Percentiles rank a stretch among this genome's conserved stretches.
Evolutionary conservation across 192 early-diverging fungal species (phyloP).

Genomic region (Backusella australiensis): DNA sequence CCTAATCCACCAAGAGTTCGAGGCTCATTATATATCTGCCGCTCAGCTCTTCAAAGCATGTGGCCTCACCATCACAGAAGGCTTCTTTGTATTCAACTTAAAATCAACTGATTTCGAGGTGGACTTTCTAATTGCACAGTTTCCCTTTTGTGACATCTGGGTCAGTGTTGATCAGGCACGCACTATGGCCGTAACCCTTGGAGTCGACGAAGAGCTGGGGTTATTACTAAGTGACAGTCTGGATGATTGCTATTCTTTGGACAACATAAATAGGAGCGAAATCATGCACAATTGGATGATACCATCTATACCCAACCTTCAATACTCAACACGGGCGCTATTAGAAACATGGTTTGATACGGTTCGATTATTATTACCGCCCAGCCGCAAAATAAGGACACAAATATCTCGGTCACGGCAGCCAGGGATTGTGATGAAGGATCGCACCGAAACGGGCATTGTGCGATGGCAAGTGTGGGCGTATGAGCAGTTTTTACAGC

Average conservation of each 20-base stretch:
- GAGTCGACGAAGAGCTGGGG: conserved; percentile 16
- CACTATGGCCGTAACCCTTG: conserved; percentile 20
- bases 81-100: conserved; percentile 26
- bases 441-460: conserved; percentile 26
- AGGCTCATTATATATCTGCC: conserved; percentile 24
- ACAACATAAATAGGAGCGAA: conserved; percentile 17
- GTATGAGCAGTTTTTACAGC: conserved; percentile 26
- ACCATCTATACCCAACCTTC: conserved; percentile 19
- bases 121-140: conserved; percentile 25
- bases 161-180: conserved; percentile 22
- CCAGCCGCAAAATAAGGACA: conserved; percentile 24
- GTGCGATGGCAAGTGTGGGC: conserved; percentile 33
- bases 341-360: conserved; percentile 20
- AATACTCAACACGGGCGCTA: conserved; percentile 30
- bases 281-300: conserved; percentile 35
- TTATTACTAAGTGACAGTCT: background rate
- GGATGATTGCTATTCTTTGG: conserved; percentile 21
- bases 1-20: conserved; percentile 26
- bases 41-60: conserved; percentile 32
- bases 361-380: background rate
- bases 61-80: conserved; percentile 32
- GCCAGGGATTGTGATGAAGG: conserved; percentile 28
- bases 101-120: conserved; percentile 19
- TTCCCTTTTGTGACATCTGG: conserved; percentile 36
- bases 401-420: conserved; percentile 21